Base-by-base conservation (phyloP, 495 filamentous ascomycete genomes). In the Astrothelium subdiscretum region DNA sequence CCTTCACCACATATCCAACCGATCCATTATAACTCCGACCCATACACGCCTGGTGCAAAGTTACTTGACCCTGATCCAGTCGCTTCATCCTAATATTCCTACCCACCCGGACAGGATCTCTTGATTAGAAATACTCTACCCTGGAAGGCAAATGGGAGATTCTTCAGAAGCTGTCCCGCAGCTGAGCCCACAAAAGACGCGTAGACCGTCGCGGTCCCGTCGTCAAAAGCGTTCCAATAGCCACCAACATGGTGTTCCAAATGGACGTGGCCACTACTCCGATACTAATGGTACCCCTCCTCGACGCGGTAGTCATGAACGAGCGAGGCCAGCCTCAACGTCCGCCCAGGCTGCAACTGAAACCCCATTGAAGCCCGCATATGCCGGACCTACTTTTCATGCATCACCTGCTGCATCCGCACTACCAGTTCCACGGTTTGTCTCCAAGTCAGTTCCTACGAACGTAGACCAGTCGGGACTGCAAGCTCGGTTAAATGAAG, bases 331-430 rank as follows among this genome's bases (percentile, higher is more conserved):
- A 13, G 57, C 60, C 10, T 69, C 67, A 15, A 24, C 66, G 26
- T 31, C 74, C 72, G 24, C n/a, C 68, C 74, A 35, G 67, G 67
- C 0, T 63, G 68, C 57, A 70, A 70, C 40, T 68, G 67, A 48
- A 64, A 57, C 57, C 43, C 52, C 31, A 2, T 57, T 32, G 54
- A 35, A 65, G 63, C 65, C 81, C 63, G 80, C 89, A 62, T 99
- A 96, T 73, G 94, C 94, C 15, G 94, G 94, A 18, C 89, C 92
- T 18, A 95, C 90, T 0, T 99, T 99, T 73, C 92, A 97, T 71
- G 88, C 90, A 12, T 99, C 94, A 1, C 94, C 94, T 15, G 92
- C 91, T 2, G 88, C 95, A 1, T 92, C 91, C 2, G 83, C 90
- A n/a, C 81, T 99, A 4, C 95, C 95, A 0, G 89, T 96, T 44